Evolutionary conservation across 2,329 filamentous ascomycete species (phyloP).

Genomic region (Orbilia javanica): DNA sequence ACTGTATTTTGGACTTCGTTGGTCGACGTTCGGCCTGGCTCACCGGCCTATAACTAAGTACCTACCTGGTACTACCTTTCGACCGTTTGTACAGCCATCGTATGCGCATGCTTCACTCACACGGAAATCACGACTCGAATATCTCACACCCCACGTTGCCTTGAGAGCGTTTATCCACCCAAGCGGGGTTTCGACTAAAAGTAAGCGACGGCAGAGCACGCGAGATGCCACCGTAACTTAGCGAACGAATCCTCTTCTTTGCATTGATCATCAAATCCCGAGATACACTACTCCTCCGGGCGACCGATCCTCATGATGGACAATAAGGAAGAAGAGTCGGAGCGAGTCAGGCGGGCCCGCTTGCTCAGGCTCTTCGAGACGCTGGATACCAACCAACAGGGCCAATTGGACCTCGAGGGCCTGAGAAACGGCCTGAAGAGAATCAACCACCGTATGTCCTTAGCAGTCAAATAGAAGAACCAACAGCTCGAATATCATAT

Average conservation of each 20-base stretch:
- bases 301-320: conserved; percentile 34
- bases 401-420: conserved; percentile 84
- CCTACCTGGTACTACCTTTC: too few species aligned
- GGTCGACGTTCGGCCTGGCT: conserved; percentile 2
- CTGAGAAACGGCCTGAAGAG: conserved; percentile 85
- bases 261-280: conserved; percentile 3
- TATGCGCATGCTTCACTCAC: conserved; percentile 10
- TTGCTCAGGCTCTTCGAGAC: conserved; percentile 86
- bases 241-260: conserved; percentile 7
- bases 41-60: neutral
- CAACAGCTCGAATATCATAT: conserved; percentile 34
- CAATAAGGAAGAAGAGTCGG: conserved; percentile 41
- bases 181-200: conserved; percentile 31
- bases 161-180: conserved; percentile 11
- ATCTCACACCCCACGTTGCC: neutral
- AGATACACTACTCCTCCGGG: conserved; percentile 4
- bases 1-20: neutral
- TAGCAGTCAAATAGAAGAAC: conserved; percentile 33
- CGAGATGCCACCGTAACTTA: conserved; percentile 47
- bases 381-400: conserved; percentile 81
- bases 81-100: neutral
- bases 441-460: conserved; percentile 86
- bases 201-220: conserved; percentile 31
- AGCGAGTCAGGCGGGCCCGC: conserved; percentile 75
- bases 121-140: conserved; percentile 8